Evolutionary conservation across 192 early-diverging fungal species (phyloP), one percentile per base, ranked within the genome.

Genomic region (Rhizoclosmatium globosum): DNA sequence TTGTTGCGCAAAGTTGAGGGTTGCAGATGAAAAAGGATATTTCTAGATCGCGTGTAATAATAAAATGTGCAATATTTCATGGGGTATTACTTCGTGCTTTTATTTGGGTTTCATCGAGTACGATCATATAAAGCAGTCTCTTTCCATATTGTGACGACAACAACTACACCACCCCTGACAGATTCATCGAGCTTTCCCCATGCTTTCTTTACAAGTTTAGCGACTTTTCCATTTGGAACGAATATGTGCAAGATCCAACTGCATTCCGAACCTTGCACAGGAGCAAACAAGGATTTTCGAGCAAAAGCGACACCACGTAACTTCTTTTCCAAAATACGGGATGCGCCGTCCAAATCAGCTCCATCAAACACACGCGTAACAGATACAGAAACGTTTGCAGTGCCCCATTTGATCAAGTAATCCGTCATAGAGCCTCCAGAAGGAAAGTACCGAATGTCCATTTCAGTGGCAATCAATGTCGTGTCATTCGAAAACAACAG

Each of bases 361-460:
- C 48, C 70, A 43, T 76, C 70, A 50, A 79, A 74, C 11, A 77
- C 77, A 2, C 81, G 69, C 62, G 81, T 82, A 3, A 79, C 81
- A 23, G 76, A 79, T 3, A 82, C 81, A 3, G 68, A 70, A 9
- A 76, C 66, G 6, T 23, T 45, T 7, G 39, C 69, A 44, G 31
- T 13, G 48, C 59, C 43, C 68, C 77, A 59, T 57, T 39, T 1
- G 9, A 82, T 46, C 47, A 82, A 13, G 58, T 82, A 82, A 46
- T 82, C 81, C 2, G 69, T 68, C 76, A 82, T 82, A 46, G 70
- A 41, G 4, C 81, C 81, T 23, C 81, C 81, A 2, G 7, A n/a
- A 43, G 81, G 81, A 45, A 50, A 77, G 45, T 82, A 82, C n/a
- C 57, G 59, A 4, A 74, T 71, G 17, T 74, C 81, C 81, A 82